These are phyloP conservation scores for Mycosphaerella sp. DNA, from an alignment of 2,329 filamentous ascomycete species.

Conservation along the genomic window DNA sequence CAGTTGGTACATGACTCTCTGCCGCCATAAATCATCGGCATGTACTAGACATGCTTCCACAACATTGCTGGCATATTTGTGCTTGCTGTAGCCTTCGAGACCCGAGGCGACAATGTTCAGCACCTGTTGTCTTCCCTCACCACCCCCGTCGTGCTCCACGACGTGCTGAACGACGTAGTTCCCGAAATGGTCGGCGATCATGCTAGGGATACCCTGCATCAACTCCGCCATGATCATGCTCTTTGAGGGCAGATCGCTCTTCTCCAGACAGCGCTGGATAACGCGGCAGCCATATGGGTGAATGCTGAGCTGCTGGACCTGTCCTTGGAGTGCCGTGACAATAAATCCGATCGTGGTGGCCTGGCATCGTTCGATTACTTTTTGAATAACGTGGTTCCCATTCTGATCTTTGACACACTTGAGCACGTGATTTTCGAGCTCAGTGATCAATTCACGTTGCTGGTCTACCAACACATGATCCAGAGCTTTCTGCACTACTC, in stretches of 20 bases:
- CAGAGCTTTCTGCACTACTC: slow-evolving; percentile 93
- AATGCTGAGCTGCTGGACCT: slow-evolving; percentile 65
- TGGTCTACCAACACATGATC: slow-evolving; percentile 90
- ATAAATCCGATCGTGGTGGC: slow-evolving; percentile 76
- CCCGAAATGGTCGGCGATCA: slow-evolving; percentile 83
- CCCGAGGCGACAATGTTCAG: slow-evolving; percentile 66
- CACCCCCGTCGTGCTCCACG: slow-evolving; percentile 65
- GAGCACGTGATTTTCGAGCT: slow-evolving; percentile 70
- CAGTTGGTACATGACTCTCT: slow-evolving; percentile 55
- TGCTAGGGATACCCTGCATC: slow-evolving; percentile 60
- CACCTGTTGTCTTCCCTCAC: slow-evolving; percentile 50
- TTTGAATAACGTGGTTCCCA: slow-evolving; percentile 95
- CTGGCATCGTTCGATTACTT: slow-evolving; percentile 76
- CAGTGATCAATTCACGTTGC: slow-evolving; percentile 74
- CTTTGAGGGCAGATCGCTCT: slow-evolving; percentile 63
- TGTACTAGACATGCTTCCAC: slow-evolving; percentile 84
- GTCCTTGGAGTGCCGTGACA: slow-evolving; percentile 68
- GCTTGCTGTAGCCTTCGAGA: slow-evolving; percentile 72
- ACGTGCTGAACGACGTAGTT: slow-evolving; percentile 97
- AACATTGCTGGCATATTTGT: slow-evolving; percentile 96
- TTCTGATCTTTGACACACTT: slow-evolving; percentile 79
- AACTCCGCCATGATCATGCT: slow-evolving; percentile 70
- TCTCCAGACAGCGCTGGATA: slow-evolving; percentile 83
- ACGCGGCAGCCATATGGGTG: slow-evolving; percentile 89
- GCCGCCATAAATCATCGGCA: slow-evolving; percentile 63